Base-by-base conservation (phyloP, 495 filamentous ascomycete genomes). In the Corynascus novoguineensis region DNA sequence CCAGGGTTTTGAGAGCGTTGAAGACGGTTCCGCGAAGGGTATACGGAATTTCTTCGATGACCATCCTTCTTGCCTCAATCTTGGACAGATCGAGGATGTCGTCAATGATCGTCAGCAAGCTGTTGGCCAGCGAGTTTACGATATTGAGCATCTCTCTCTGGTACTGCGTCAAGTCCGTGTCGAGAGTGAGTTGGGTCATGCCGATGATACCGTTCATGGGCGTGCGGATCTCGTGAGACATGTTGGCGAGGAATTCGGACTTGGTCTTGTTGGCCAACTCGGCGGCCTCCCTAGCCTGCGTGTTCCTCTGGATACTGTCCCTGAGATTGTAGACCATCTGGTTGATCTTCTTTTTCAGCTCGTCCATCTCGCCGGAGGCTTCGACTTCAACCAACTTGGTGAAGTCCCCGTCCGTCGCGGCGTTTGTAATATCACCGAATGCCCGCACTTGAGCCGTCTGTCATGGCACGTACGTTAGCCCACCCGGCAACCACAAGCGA, bases 11-110 rank as follows among this genome's bases (percentile, higher is more conserved):
- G 56, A 99, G 79, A 19, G 93, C 93, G 60, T 96, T 97, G 82
- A 99, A 99, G 25, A 99, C 91, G 6, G 91, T 95, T 45, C 92
- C 90, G 41, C 93, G 84, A 50, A 97, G 78, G 0, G 95, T 97
- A 73, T 97, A 99, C 12, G 91, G 92, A 62, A 97, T 97, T 66
- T 92, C 89, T 66, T 99, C 93, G 76, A 99, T 95, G 19, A 96
- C 89, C 95, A 99, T 97, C n/a, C 93, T 85, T 69, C 97, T 92
- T 25, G 93, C 93, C 72, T 99, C 93, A 61, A 99, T 99, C 84
- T 99, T 99, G 7, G 90, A 96, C 59, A 99, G 88, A 81, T 99
- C 93, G 59, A 99, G 80, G 64, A 99, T 97, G 71, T 99, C 93
- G 68, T 99, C 93, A 68, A 99, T 97, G 63, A 99, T 97, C 19